Evolutionary conservation across 2,329 filamentous ascomycete genomes (phyloP), one percentile per base, ranked within the genome.

Genomic region (Calonectria hongkongensis): DNA sequence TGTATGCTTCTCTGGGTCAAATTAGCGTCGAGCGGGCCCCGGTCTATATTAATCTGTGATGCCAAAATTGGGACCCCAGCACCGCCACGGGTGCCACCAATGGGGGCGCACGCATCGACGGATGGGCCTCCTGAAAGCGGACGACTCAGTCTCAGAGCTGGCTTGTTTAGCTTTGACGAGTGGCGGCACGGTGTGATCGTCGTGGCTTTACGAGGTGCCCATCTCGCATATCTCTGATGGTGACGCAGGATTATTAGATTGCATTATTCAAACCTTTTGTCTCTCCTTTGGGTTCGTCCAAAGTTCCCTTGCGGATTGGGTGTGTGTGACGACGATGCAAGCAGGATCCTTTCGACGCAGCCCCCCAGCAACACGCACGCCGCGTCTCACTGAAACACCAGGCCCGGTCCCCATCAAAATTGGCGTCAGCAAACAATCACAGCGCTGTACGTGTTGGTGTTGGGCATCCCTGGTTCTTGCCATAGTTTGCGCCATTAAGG

Each of bases 401-500:
- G 54, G 33, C 36, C 36, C 33, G 13, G 30, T 39, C 45, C 45
- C 43, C 43, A 18, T n/a, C 8, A 48, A 48, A 48, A 48, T 48
- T 48, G 51, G 36, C 54, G 54, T 60, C 36, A 60, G 54, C 33
- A 28, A 58, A 27, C 54, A 60, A 60, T 48, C 45, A 48, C 45
- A 48, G 45, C n/a, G n/a, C 10, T n/a, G 21, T 48, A 48, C 45
- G n/a, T 48, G n/a, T 12, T n/a, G 30, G 30, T 21, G 43, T 45
- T 21, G 43, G n/a, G n/a, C 54, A 41, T 60, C 33, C 54, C 54
- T 39, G 54, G 41, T 27, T n/a, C 54, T 41, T 9, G 33, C 33
- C 54, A 60, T 60, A 43, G 54, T 60, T 60, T 60, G 54, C 54
- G 54, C 54, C 54, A 58, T 58, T 58, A 58, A 58, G 54, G 54